Evolutionary conservation across 2,329 filamentous ascomycete genomes (phyloP).

Genomic region (Pezicula radicicola): DNA sequence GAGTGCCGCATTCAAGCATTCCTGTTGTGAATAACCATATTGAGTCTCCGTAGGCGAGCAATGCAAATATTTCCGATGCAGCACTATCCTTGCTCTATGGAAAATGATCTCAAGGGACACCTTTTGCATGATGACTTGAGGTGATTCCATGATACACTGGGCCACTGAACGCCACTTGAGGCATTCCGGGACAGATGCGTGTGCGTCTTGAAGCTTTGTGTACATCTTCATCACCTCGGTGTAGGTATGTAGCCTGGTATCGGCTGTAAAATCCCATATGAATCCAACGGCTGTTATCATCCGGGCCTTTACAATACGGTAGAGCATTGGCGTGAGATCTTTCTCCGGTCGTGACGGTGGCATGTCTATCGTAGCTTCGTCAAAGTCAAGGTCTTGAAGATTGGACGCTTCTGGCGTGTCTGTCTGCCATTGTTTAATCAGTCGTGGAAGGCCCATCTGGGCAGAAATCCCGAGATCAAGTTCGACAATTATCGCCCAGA

Average conservation of each 20-base stretch:
- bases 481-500: constrained; percentile 52
- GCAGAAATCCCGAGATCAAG: constrained; percentile 62
- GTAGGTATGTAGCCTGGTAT: constrained; percentile 43
- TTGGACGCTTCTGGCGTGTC: constrained; percentile 61
- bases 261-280: constrained; percentile 46
- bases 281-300: constrained; percentile 45
- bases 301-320: constrained; percentile 46
- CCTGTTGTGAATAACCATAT: constrained; percentile 48
- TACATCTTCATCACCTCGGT: constrained; percentile 47
- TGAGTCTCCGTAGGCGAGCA: constrained; percentile 38
- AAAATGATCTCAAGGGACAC: constrained; percentile 48
- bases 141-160: constrained; percentile 43
- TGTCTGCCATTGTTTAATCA: constrained; percentile 59
- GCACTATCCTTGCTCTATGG: constrained; percentile 49
- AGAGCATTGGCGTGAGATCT: constrained; percentile 56
- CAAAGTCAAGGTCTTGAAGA: constrained; percentile 62
- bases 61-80: constrained; percentile 49
- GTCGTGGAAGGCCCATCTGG: constrained; percentile 62
- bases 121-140: constrained; percentile 45
- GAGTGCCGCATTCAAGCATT: constrained; percentile 47
- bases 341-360: constrained; percentile 51
- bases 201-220: constrained; percentile 38
- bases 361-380: constrained; percentile 47
- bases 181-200: constrained; percentile 41
- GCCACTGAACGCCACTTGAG: constrained; percentile 45